Base-by-base conservation (phyloP, 768 basidiomycete species). In the Hypholoma fasciculare region DNA sequence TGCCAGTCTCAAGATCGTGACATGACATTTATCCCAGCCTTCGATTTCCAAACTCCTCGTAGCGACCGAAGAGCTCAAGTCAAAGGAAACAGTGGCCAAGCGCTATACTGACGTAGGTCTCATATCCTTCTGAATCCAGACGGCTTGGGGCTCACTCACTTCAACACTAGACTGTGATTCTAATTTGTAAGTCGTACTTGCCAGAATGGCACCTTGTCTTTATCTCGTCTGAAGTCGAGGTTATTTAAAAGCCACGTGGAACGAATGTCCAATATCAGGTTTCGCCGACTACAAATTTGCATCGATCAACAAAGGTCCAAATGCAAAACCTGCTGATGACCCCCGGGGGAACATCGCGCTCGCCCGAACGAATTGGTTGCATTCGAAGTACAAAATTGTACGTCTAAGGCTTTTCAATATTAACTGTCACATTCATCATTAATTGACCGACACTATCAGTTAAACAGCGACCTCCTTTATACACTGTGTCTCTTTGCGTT, bases 101-200 rank as follows among this genome's bases (percentile, higher is more conserved):
- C 72, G 82, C 2, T 82, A 81, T 64, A 73, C 77, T 0, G 82
- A 84, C 62, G 82, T 84, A 56, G 17, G 80, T 8, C 36, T 7
- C 20, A 8, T 16, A 3, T 14, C 37, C n/a, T 16, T 54, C 13
- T 23, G 12, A 27, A 1, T 27, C 1, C 16, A 27, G 34, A 50
- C 23, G 7, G 4, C 14, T 23, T n/a, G 8, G 7, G 4, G 8
- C 16, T 42, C 6, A 42, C 20, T 11, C 5, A 5, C 16, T 26
- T 50, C 16, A n/a, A n/a, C n/a, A 51, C 8, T 39, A 81, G 80
- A 82, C 80, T 2, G 76, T 76, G 43, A 71, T 80, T 20, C 68
- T 82, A 13, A 77, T 82, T 20, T 63, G 76, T 78, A 27, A 19
- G 72, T 67, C 7, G 23, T 34, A 34, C 9, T 9, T 34, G 30